phyloP scores from a whole-genome alignment of 306 rosid genomes.

The Begonia fuchsioides region DNA sequence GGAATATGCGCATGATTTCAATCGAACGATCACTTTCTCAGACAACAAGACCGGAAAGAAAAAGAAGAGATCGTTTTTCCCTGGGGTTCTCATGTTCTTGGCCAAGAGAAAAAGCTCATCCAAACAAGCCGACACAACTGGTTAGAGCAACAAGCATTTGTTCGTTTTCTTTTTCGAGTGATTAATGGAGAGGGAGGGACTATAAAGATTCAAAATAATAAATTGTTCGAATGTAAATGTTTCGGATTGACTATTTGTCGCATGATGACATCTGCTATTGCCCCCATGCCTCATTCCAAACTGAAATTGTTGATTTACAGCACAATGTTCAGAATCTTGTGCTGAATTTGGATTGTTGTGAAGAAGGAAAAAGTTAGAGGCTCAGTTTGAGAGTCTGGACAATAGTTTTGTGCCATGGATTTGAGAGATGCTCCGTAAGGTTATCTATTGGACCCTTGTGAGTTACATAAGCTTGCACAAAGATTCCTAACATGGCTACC shows the following conservation, averaged over 20 bases:
- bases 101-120: constrained; percentile 35
- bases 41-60: constrained; percentile 56
- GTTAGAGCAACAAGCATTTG: constrained; percentile 5
- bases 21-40: constrained; percentile 31
- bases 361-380: constrained; percentile 10
- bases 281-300: no score
- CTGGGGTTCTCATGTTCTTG: constrained; percentile 75
- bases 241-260: no score
- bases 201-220: background rate
- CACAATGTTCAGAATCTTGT: no score
- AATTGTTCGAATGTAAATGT: background rate
- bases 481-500: constrained; percentile 84
- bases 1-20: constrained; percentile 7
- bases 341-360: no score
- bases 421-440: constrained; percentile 76
- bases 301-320: no score
- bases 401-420: constrained; percentile 89
- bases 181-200: background rate
- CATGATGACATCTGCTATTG: no score
- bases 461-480: constrained; percentile 81
- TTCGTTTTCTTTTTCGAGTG: constrained; percentile 13
- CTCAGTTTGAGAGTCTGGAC: constrained; percentile 52
- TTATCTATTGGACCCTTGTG: constrained; percentile 88
- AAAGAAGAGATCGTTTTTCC: constrained; percentile 70
- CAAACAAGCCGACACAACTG: constrained; percentile 34